Evolutionary conservation across 2,329 filamentous ascomycete species (phyloP).

Genomic region (Alternaria angustiovoidea): DNA sequence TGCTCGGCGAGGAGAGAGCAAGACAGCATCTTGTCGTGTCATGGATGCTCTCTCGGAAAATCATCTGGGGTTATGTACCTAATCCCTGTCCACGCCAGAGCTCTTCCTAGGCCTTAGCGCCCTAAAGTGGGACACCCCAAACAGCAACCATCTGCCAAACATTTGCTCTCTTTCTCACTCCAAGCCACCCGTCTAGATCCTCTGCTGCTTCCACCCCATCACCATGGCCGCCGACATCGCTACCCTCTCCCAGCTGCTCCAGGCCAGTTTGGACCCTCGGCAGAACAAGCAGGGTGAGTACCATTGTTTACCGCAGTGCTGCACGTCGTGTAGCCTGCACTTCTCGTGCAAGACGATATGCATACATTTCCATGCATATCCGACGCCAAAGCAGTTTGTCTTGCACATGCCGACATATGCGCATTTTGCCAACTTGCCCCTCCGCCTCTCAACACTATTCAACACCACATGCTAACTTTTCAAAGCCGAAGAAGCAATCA

Average conservation of each 20-base stretch:
- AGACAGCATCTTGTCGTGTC: slow-evolving; percentile 16
- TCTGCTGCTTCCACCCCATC: slow-evolving; percentile 12
- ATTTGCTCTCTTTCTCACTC: slow-evolving; percentile 12
- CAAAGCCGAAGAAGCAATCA: slow-evolving; percentile 81
- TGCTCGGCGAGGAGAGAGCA: slow-evolving; percentile 8
- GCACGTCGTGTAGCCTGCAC: slow-evolving; percentile 1
- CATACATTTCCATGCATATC: too few species aligned
- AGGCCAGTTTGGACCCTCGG: slow-evolving; percentile 86
- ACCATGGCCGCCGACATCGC: slow-evolving; percentile 69
- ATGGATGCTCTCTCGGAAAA: slow-evolving; percentile 14
- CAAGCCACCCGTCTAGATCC: slow-evolving; percentile 4
- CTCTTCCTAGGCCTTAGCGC: slow-evolving; percentile 14
- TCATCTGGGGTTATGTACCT: slow-evolving; percentile 23
- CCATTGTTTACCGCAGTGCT: slow-evolving; percentile 23
- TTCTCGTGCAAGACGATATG: neutral
- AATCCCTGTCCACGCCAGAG: slow-evolving; percentile 15
- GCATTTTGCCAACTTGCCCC: neutral
- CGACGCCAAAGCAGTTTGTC: too few species aligned
- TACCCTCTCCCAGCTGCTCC: slow-evolving; percentile 80
- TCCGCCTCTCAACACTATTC: neutral
- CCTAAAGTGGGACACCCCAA: slow-evolving; percentile 13
- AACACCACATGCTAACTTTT: slow-evolving; percentile 27
- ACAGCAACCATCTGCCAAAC: slow-evolving; percentile 30
- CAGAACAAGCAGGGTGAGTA: slow-evolving; percentile 86
- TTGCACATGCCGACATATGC: neutral